Percentiles rank a stretch among this genome's conserved stretches.
Evolutionary conservation across 129 eudicot genomes (phyloP).

Genomic region (Artemisia tridentata): DNA sequence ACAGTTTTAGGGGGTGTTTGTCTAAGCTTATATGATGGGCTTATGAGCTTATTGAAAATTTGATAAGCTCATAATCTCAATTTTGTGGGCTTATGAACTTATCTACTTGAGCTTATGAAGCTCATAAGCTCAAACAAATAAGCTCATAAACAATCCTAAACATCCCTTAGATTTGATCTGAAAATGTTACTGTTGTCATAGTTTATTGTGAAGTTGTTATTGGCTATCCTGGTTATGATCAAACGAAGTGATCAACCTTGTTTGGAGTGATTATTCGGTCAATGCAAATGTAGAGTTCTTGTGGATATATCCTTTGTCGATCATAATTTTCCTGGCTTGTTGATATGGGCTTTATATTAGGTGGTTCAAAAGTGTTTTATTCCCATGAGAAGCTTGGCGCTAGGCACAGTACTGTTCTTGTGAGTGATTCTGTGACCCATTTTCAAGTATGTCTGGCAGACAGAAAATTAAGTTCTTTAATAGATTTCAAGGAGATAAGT

Average conservation of each 20-base stretch:
- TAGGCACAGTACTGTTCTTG: slow-evolving; percentile 1
- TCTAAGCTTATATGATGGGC: too few species aligned
- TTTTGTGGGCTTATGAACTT: too few species aligned
- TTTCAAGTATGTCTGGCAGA: slow-evolving; percentile 3
- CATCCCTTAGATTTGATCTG: too few species aligned
- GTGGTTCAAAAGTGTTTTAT: background rate
- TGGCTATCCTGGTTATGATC: slow-evolving; percentile 13
- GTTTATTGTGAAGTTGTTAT: slow-evolving; percentile 1
- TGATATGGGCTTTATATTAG: background rate
- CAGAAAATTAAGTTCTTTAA: slow-evolving; percentile 1
- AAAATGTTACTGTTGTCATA: background rate
- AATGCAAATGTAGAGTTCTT: slow-evolving; percentile 13
- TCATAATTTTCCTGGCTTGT: background rate
- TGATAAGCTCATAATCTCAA: too few species aligned
- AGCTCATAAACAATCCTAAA: too few species aligned
- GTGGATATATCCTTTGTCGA: slow-evolving; percentile 4
- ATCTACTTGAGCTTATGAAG: too few species aligned
- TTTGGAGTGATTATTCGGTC: slow-evolving; percentile 7
- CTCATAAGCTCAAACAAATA: too few species aligned
- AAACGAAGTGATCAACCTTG: background rate
- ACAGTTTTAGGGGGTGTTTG: too few species aligned
- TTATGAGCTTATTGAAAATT: too few species aligned
- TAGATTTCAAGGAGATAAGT: slow-evolving; percentile 1
- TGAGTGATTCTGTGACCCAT: background rate
- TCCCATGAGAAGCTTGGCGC: background rate